phyloP scores from a whole-genome alignment of 176 grass and related monocot species.

The Triticum turgidum region DNA sequence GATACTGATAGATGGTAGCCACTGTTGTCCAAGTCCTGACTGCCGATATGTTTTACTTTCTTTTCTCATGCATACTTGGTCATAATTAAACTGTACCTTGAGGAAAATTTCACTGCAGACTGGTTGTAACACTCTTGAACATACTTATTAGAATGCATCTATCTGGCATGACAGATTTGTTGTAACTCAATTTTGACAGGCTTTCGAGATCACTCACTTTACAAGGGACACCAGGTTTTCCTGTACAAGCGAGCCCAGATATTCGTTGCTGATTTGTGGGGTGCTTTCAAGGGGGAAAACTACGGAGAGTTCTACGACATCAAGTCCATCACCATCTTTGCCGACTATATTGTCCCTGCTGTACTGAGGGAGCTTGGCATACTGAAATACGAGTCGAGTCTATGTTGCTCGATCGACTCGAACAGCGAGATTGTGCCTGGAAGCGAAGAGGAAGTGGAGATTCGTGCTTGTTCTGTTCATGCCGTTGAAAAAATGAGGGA shows the following conservation, averaged over 20 bases:
- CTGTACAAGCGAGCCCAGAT: conserved; percentile 98
- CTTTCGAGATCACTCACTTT: conserved; percentile 90
- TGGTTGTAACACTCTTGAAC: not conserved
- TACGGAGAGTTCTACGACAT: conserved; percentile 76
- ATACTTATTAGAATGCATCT: not conserved
- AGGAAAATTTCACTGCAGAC: not conserved
- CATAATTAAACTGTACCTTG: not conserved
- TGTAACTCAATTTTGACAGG: conserved; percentile 35
- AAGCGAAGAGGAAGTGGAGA: conserved; percentile 89
- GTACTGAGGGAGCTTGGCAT: conserved; percentile 84
- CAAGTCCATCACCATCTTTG: conserved; percentile 86
- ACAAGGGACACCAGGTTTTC: conserved; percentile 91
- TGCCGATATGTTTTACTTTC: not conserved
- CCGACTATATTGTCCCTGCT: conserved; percentile 82
- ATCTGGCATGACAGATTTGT: not conserved
- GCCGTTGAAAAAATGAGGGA: conserved; percentile 96
- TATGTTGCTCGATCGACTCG: conserved; percentile 69
- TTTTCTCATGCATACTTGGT: not conserved
- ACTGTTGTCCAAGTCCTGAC: not conserved
- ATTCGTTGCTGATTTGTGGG: conserved; percentile 94
- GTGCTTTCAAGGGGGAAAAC: conserved; percentile 81
- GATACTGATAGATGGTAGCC: not conserved
- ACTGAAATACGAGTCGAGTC: conserved; percentile 71
- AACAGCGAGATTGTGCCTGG: conserved; percentile 73
- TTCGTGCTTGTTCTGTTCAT: conserved; percentile 85